phyloP scores from a whole-genome alignment of 495 filamentous ascomycete genomes.

The Hypoxylon crocopeplum region DNA sequence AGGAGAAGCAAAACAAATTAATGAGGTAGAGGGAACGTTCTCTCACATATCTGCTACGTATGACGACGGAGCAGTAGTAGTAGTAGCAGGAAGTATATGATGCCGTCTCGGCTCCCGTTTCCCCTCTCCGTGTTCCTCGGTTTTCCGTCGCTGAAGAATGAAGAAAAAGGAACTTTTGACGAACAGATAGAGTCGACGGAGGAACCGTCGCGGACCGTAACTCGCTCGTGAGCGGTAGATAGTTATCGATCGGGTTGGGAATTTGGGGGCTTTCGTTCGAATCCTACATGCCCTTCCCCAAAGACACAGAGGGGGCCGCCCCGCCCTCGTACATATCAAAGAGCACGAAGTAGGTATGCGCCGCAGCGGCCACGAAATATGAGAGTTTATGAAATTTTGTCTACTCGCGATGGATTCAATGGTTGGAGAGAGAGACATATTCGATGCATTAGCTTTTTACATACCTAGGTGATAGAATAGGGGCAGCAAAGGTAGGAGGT shows the following conservation, averaged over 20 bases:
- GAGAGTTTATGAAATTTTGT: no score
- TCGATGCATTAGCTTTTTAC: constrained; percentile 11
- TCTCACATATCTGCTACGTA: not conserved
- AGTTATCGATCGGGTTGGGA: constrained; percentile 15
- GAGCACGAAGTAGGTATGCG: constrained; percentile 1
- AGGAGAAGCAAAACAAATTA: not conserved
- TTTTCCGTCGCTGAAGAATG: no score
- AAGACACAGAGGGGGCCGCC: constrained; percentile 15
- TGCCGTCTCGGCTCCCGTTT: constrained; percentile 3
- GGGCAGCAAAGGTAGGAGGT: not conserved
- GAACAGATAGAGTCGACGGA: constrained; percentile 9
- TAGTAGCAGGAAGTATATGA: not conserved
- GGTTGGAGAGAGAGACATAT: no score
- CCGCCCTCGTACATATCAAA: constrained; percentile 16
- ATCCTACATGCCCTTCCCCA: constrained; percentile 21
- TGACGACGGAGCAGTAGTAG: not conserved
- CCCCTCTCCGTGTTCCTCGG: no score
- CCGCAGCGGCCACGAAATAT: constrained; percentile 1
- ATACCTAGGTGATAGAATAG: no score
- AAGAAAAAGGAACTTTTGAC: constrained; percentile 18
- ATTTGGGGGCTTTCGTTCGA: constrained; percentile 19
- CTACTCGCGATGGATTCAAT: no score
- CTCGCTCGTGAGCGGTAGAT: constrained; percentile 11
- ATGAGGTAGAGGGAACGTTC: not conserved
- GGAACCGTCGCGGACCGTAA: constrained; percentile 3